Evolutionary conservation across 306 rosid species (phyloP).

Genomic region (Cucurbita argyrosperma): DNA sequence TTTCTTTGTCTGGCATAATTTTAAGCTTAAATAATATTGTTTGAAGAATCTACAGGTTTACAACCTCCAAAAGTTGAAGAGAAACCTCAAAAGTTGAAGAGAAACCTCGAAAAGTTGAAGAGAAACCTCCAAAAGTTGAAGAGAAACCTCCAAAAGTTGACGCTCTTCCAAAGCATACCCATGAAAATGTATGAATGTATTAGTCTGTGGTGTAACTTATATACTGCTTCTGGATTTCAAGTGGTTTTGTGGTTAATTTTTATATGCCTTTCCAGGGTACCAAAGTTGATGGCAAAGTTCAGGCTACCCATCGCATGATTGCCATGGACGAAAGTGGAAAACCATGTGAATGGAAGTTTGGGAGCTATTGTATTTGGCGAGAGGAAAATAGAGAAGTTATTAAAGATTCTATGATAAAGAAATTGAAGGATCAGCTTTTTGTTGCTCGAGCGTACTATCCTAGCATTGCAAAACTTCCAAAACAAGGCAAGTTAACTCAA

Average conservation of each 20-base stretch:
- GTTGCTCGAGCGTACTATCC: slow-evolving; percentile 95
- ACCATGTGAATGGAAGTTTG: slow-evolving; percentile 68
- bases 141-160: slow-evolving; percentile 17
- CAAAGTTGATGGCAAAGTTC: slow-evolving; percentile 15
- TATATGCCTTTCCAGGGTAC: slow-evolving; percentile 42
- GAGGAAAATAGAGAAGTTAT: slow-evolving; percentile 62
- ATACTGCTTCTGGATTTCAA: neutral
- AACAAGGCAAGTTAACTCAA: slow-evolving; percentile 61
- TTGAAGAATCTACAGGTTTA: slow-evolving; percentile 26
- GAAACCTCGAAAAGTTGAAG: slow-evolving; percentile 18
- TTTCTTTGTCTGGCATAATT: neutral
- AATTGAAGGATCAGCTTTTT: slow-evolving; percentile 83
- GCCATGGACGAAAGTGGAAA: slow-evolving; percentile 45
- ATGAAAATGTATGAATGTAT: slow-evolving; percentile 35
- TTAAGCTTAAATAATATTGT: slow-evolving; percentile 6
- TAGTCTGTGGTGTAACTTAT: neutral
- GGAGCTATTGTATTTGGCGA: slow-evolving; percentile 89
- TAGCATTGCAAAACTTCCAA: slow-evolving; percentile 73
- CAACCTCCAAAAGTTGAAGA: slow-evolving; percentile 19
- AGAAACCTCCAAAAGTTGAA: no score
- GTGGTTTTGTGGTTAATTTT: slow-evolving; percentile 11
- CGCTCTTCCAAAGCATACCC: slow-evolving; percentile 24
- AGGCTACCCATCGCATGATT: slow-evolving; percentile 19
- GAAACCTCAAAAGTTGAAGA: no score
- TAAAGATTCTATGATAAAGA: slow-evolving; percentile 69